A percentile compares a stretch with the other conserved stretches of the same genome.
phyloP scores from a whole-genome alignment of 148 eudicot genomes.

The Rhododendron williamsianum region DNA sequence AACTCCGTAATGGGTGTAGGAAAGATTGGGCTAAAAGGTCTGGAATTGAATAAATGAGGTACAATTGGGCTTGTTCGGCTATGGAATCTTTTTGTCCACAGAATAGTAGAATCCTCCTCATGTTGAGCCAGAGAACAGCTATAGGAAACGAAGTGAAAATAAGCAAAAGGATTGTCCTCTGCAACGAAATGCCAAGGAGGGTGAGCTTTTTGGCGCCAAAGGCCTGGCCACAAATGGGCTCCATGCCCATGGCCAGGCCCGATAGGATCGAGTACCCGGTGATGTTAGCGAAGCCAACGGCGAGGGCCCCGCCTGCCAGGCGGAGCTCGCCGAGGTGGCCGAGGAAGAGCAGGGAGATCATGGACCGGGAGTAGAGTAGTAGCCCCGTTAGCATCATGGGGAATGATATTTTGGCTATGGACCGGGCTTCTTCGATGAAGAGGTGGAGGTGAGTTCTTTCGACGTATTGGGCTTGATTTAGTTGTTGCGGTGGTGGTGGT shows the following conservation, averaged over 20 bases:
- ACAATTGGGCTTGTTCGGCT: conserved; percentile 35
- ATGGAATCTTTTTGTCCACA: conserved; percentile 37
- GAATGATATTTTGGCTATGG: conserved; percentile 33
- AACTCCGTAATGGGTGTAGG: conserved; percentile 39
- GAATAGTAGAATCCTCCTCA: conserved; percentile 26
- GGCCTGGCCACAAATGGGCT: conserved; percentile 52
- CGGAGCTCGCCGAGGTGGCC: conserved; percentile 31
- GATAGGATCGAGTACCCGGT: conserved; percentile 46
- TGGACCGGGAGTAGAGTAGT: conserved; percentile 34
- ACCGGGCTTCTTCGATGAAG: conserved; percentile 26
- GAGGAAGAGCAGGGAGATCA: conserved; percentile 44
- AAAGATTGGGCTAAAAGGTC: conserved; percentile 39
- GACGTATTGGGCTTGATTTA: background rate
- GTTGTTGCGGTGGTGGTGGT: background rate
- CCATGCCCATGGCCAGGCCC: conserved; percentile 55
- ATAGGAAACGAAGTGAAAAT: conserved; percentile 26
- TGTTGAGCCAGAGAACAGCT: conserved; percentile 35
- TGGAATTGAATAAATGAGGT: conserved; percentile 31
- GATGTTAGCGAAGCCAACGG: conserved; percentile 42
- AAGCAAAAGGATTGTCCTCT: conserved; percentile 33
- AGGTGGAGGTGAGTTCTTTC: conserved; percentile 13
- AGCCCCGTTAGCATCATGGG: conserved; percentile 47
- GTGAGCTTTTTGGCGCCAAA: conserved; percentile 35
- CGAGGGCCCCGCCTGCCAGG: conserved; percentile 44
- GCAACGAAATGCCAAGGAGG: conserved; percentile 37